phyloP scores from a whole-genome alignment of 2,329 filamentous ascomycete genomes.

The Botrytis galanthina region DNA sequence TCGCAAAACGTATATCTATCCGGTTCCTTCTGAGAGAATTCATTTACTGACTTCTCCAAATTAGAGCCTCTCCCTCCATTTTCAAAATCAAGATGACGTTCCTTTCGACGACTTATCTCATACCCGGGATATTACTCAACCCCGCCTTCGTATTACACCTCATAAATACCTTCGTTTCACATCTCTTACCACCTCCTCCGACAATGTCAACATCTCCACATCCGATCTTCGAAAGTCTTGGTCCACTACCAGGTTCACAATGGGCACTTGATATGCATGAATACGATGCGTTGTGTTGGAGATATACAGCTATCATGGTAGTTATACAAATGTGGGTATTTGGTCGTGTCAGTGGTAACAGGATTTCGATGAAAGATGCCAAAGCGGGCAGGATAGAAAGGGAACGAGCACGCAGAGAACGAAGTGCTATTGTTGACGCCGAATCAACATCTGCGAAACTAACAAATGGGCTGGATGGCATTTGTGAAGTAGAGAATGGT shows the following conservation, averaged over 20 bases:
- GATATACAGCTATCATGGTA: slow-evolving; percentile 43
- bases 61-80: neutral
- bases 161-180: slow-evolving; percentile 42
- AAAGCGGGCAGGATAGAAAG: slow-evolving; percentile 29
- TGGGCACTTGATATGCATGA: slow-evolving; percentile 41
- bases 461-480: neutral
- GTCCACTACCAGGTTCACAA: slow-evolving; percentile 35
- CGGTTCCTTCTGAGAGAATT: neutral
- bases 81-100: slow-evolving; percentile 31
- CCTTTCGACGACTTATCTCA: slow-evolving; percentile 35
- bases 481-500: neutral
- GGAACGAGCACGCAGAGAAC: slow-evolving; percentile 24
- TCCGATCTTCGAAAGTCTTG: slow-evolving; percentile 34
- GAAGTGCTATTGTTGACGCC: neutral
- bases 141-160: slow-evolving; percentile 42
- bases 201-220: slow-evolving; percentile 35
- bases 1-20: neutral
- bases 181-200: slow-evolving; percentile 36
- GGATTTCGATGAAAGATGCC: slow-evolving; percentile 28
- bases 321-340: slow-evolving; percentile 40
- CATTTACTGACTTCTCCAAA: neutral
- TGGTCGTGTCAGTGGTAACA: slow-evolving; percentile 35
- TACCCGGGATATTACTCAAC: slow-evolving; percentile 42
- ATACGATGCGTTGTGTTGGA: slow-evolving; percentile 41
- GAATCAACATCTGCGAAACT: slow-evolving; percentile 2